These are phyloP conservation scores for Epichloe typhina DNA, from an alignment of 2,329 filamentous ascomycete genomes.

Conservation along the genomic window DNA sequence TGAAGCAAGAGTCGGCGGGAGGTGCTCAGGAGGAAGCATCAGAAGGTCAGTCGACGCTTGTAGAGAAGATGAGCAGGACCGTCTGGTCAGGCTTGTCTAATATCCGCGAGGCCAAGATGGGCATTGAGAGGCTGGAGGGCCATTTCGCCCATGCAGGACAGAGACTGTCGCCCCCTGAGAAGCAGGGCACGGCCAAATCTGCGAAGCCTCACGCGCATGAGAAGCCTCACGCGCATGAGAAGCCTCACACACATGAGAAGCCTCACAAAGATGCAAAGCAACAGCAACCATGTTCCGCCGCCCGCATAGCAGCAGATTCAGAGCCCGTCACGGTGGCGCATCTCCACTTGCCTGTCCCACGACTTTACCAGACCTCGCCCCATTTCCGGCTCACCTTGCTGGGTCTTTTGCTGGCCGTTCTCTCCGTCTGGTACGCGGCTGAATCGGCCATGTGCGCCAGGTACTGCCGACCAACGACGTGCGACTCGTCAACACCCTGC, in stretches of 20 bases:
- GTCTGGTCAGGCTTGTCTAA: conserved; percentile 37
- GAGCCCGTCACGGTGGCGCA: conserved; percentile 17
- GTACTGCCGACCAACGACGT: conserved; percentile 42
- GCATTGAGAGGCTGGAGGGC: conserved; percentile 44
- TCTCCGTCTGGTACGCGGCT: conserved; percentile 39
- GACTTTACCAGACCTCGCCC: conserved; percentile 30
- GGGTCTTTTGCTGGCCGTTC: conserved; percentile 30
- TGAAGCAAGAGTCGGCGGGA: neutral
- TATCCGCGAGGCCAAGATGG: conserved; percentile 41
- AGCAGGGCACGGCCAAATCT: neutral
- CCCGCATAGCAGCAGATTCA: conserved; percentile 8
- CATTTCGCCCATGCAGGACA: conserved; percentile 30
- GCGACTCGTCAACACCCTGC: conserved; percentile 30
- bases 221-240: neutral
- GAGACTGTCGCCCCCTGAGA: conserved; percentile 6
- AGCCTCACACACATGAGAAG: conserved; percentile 1
- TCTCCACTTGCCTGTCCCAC: conserved; percentile 31
- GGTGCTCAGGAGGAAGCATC: conserved; percentile 13
- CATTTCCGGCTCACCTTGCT: conserved; percentile 34
- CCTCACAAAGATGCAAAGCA: neutral
- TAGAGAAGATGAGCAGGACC: conserved; percentile 37
- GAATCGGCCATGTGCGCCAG: conserved; percentile 39
- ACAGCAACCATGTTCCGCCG: conserved; percentile 4
- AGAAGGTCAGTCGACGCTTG: conserved; percentile 28
- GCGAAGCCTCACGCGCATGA: neutral